Percentiles rank a stretch among this genome's conserved stretches.
phyloP scores from a whole-genome alignment of 2,329 filamentous ascomycete genomes.

The Diplodia mutila region DNA sequence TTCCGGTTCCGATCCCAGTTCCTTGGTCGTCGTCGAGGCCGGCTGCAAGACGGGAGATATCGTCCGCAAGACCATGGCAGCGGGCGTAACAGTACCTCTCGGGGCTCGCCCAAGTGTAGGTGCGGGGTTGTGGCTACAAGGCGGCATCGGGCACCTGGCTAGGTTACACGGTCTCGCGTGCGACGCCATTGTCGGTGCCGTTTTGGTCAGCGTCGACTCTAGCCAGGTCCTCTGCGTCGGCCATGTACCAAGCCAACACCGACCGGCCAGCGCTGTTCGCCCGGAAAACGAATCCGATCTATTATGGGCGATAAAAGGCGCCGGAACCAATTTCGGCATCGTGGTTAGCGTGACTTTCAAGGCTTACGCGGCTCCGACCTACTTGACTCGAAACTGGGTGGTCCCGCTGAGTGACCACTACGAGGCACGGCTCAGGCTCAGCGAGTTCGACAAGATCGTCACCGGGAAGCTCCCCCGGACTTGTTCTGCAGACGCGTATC shows the following conservation, averaged over 20 bases:
- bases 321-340: constrained; percentile 64
- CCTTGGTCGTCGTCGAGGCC: constrained; percentile 55
- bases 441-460: constrained; percentile 45
- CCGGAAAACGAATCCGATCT: constrained; percentile 56
- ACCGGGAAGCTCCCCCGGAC: constrained; percentile 47
- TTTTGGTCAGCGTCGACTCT: constrained; percentile 58
- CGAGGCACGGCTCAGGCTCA: constrained; percentile 45
- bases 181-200: constrained; percentile 62
- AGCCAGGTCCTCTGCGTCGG: constrained; percentile 57
- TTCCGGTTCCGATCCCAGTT: constrained; percentile 27
- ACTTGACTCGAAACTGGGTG: constrained; percentile 38
- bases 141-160: constrained; percentile 65
- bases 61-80: constrained; percentile 51
- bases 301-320: constrained; percentile 63
- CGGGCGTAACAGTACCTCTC: constrained; percentile 60
- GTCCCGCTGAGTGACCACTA: constrained; percentile 33
- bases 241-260: constrained; percentile 52
- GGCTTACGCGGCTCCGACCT: constrained; percentile 49
- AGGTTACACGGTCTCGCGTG: constrained; percentile 61
- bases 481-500: constrained; percentile 59
- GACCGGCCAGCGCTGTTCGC: constrained; percentile 47
- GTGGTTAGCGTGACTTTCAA: constrained; percentile 59
- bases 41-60: constrained; percentile 63
- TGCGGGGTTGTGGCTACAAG: constrained; percentile 66
- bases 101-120: constrained; percentile 67